Conservation (phyloP, 192 early-diverging fungal species). For the Dissophora globulifera region DNA sequence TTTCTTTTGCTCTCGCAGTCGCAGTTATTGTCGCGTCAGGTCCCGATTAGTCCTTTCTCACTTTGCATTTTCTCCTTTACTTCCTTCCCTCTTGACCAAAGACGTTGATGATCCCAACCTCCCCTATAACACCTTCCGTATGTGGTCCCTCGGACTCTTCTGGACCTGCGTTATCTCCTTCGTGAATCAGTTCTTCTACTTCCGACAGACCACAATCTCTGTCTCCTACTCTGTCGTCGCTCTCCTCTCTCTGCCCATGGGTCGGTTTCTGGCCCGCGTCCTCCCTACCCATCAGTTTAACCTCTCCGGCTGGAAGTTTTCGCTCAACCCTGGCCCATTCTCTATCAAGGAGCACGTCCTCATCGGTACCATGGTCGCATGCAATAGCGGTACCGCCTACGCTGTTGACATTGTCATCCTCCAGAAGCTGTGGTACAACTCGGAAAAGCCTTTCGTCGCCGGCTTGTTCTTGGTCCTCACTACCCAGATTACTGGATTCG, state of each 20-base stretch:
- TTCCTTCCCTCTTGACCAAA: slow-evolving; percentile 43
- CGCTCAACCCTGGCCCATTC: slow-evolving; percentile 69
- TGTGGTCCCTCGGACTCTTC: slow-evolving; percentile 57
- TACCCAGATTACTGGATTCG: slow-evolving; percentile 57
- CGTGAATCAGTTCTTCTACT: slow-evolving; percentile 66
- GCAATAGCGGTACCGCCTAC: slow-evolving; percentile 56
- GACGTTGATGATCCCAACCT: slow-evolving; percentile 58
- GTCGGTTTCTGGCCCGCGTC: slow-evolving; percentile 52
- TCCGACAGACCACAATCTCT: slow-evolving; percentile 53
- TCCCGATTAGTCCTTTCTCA: not conserved
- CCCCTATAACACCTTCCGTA: slow-evolving; percentile 64
- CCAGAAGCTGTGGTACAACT: slow-evolving; percentile 59
- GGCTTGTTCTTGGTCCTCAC: slow-evolving; percentile 66
- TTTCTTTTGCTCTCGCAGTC: not conserved
- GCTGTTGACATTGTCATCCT: slow-evolving; percentile 63
- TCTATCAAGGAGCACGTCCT: slow-evolving; percentile 72
- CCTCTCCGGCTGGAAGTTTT: slow-evolving; percentile 55
- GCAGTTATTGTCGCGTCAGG: too few relatives aligned
- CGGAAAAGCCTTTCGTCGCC: slow-evolving; percentile 61
- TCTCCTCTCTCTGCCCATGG: slow-evolving; percentile 58
- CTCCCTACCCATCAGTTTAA: slow-evolving; percentile 51
- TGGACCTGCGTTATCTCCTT: slow-evolving; percentile 52
- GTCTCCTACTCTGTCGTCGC: slow-evolving; percentile 58
- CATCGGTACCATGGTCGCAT: slow-evolving; percentile 63
- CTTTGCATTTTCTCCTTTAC: slow-evolving; percentile 55